Conservation (phyloP, 768 basidiomycete genomes). For the Nidularia pulvinata region DNA sequence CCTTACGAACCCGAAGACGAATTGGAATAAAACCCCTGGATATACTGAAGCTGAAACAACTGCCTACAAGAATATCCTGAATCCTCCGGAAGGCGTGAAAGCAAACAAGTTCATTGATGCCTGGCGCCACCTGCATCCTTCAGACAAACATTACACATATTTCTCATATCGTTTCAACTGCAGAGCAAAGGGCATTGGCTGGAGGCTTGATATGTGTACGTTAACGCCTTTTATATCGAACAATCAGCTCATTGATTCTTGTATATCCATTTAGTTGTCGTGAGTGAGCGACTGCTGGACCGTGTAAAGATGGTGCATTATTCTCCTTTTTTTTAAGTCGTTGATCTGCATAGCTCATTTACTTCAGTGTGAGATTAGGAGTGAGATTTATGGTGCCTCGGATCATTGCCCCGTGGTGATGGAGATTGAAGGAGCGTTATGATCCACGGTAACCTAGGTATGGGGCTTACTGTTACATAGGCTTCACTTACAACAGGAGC, state of each 20-base stretch:
- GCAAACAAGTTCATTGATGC: constrained; percentile 68
- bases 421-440: constrained; percentile 60
- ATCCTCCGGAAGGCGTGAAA: constrained; percentile 38
- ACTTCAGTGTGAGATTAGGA: constrained; percentile 75
- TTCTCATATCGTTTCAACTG: constrained; percentile 86
- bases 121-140: constrained; percentile 75
- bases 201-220: constrained; percentile 87
- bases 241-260: neutral
- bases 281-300: constrained; percentile 68
- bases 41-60: constrained; percentile 84
- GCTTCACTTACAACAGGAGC: neutral
- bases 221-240: constrained; percentile 5
- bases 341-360: neutral
- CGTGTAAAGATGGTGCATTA: constrained; percentile 58
- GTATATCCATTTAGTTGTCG: constrained; percentile 49
- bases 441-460: neutral
- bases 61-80: constrained; percentile 69
- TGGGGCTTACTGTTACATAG: neutral
- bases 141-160: constrained; percentile 78
- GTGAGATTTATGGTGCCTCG: constrained; percentile 85
- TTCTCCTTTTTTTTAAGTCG: neutral
- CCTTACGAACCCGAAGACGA: constrained; percentile 63
- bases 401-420: constrained; percentile 84
- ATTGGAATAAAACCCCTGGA: constrained; percentile 90
- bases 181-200: constrained; percentile 78